These are phyloP conservation scores for Abortiporus biennis DNA, from an alignment of 1,284 basidiomycete species.

Conservation along the genomic window DNA sequence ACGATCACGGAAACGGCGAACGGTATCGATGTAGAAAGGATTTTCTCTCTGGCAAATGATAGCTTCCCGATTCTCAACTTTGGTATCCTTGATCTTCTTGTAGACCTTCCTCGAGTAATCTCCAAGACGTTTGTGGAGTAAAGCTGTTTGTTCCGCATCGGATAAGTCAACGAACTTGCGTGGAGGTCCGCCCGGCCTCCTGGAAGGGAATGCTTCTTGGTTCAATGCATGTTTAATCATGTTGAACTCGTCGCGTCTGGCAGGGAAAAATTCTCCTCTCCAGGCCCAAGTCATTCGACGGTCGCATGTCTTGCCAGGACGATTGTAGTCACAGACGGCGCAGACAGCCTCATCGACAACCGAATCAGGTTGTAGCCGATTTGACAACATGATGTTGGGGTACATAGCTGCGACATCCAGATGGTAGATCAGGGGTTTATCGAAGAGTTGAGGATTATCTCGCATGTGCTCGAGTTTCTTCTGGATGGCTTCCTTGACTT, in stretches of 20 bases:
- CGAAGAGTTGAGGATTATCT: conserved; percentile 84
- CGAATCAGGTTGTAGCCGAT: conserved; percentile 97
- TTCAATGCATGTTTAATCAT: conserved; percentile 98
- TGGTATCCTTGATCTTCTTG: conserved; percentile 99
- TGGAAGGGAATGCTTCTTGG: conserved; percentile 89
- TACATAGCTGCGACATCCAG: conserved; percentile 99
- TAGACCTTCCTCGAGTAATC: conserved; percentile 99
- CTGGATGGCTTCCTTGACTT: conserved; percentile 81
- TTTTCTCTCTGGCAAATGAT: conserved; percentile 99
- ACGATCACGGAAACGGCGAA: conserved; percentile 94
- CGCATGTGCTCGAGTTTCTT: conserved; percentile 84
- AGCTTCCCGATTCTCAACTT: conserved; percentile 89
- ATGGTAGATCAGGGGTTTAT: conserved; percentile 97
- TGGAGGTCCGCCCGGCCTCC: conserved; percentile 65
- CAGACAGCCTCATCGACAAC: conserved; percentile 96
- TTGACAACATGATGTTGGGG: conserved; percentile 99
- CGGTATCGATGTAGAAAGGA: conserved; percentile 99
- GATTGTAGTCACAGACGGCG: conserved; percentile 98
- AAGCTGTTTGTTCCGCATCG: conserved; percentile 83
- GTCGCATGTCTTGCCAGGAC: conserved; percentile 94
- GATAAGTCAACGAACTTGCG: conserved; percentile 85
- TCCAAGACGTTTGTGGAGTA: conserved; percentile 94
- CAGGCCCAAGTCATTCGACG: conserved; percentile 96
- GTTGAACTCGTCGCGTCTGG: conserved; percentile 96
- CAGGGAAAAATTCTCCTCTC: conserved; percentile 98